Base-by-base conservation (phyloP, 1,284 basidiomycete genomes). In the Stygiomarasmius scandens region DNA sequence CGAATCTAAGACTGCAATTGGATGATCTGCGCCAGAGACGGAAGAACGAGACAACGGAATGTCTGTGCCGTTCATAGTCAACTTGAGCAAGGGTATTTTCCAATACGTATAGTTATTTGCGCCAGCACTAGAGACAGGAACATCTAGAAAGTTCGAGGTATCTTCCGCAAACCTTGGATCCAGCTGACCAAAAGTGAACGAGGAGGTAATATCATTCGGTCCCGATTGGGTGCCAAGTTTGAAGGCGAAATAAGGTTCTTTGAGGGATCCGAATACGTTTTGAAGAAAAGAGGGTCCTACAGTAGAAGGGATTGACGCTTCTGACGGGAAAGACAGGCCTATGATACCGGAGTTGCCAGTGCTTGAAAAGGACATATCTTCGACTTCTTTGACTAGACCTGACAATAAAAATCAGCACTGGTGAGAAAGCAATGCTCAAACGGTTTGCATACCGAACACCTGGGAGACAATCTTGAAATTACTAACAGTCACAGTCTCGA, bases 331-430 rank as follows among this genome's bases (percentile, higher is more conserved):
- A 2, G 78, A 73, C 32, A 86, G 75, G 5, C 84, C 84, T 25
- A 85, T 67, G 34, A 86, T 82, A 3, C 84, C 84, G 49, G 83
- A 84, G 61, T 81, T 79, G n/a, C 77, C 79, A 1, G 76, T 79
- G 16, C 67, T 68, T 16, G 74, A 67, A 23, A 86, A 74, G 12
- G 74, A 75, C 36, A 86, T 75, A 16, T 74, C 75, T 19, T 67
- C 61, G 2, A 80, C 82, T 49, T 68, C 58, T 57, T 80, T 77
- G 34, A 77, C 83, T 10, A 82, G 63, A 24, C 80, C 83, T 85
- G 44, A 16, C 22, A 5, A 16, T 10, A 43, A 16, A 12, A 4
- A 32, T 12, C 10, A 52, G 23, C 19, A 34, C 20, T 16, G 38
- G 23, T 43, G 16, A 36, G n/a, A 41, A 41, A 5, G 32, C 23